A percentile compares a stretch with the other conserved stretches of the same genome.
These are phyloP conservation scores for Sporothrix curviconia DNA, from an alignment of 2,329 filamentous ascomycete species.

Conservation along the genomic window DNA sequence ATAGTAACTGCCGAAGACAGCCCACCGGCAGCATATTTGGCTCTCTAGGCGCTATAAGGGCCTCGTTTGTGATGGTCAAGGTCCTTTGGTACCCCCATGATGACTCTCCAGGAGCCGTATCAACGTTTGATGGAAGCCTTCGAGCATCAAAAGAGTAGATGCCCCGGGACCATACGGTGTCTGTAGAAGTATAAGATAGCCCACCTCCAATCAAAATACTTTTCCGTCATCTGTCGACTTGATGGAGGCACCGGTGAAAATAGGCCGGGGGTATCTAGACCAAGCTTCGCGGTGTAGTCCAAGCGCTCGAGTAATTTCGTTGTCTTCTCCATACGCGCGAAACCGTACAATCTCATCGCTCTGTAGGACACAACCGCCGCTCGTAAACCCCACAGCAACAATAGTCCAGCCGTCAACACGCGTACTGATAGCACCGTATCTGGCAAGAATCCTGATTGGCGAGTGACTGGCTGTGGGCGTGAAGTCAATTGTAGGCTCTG, in stretches of 20 bases:
- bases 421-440: constrained; percentile 15
- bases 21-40: no score
- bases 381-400: constrained; percentile 39
- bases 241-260: constrained; percentile 64
- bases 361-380: constrained; percentile 35
- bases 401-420: constrained; percentile 12
- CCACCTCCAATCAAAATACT: constrained; percentile 69
- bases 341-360: constrained; percentile 47
- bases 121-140: constrained; percentile 30
- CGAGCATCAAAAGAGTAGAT: constrained; percentile 38
- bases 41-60: neutral
- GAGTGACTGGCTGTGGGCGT: neutral
- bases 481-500: constrained; percentile 19
- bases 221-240: constrained; percentile 39
- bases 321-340: constrained; percentile 26
- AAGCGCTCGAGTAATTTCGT: constrained; percentile 24
- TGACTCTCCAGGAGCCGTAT: neutral
- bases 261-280: constrained; percentile 40
- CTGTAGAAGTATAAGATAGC: constrained; percentile 86
- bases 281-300: neutral
- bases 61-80: constrained; percentile 6
- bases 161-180: constrained; percentile 69
- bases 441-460: neutral
- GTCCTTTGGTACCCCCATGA: constrained; percentile 15
- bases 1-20: constrained; percentile 28